Evolutionary conservation across 257 asterid species (phyloP).

Genomic region (Lantana camara): DNA sequence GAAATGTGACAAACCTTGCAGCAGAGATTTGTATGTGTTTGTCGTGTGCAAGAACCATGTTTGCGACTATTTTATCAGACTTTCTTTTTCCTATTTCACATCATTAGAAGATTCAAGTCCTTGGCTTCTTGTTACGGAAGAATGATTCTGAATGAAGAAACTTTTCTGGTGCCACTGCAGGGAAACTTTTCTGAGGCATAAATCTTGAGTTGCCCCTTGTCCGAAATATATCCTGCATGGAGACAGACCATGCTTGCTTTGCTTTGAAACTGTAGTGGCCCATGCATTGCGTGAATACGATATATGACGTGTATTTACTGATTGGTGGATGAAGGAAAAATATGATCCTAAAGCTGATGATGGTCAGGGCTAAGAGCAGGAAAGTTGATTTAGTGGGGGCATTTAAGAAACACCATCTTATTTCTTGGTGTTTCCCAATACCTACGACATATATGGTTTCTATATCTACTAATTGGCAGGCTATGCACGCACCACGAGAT

Average conservation of each 20-base stretch:
- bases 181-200: conserved; percentile 46
- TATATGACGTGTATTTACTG: conserved; percentile 53
- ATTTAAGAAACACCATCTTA: conserved; percentile 36
- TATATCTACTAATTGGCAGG: conserved; percentile 41
- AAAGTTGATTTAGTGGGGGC: conserved; percentile 40
- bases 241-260: conserved; percentile 34
- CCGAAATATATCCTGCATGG: conserved; percentile 42
- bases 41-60: background rate
- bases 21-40: background rate
- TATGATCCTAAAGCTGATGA: conserved; percentile 45
- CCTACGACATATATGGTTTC: conserved; percentile 36
- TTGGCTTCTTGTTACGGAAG: background rate
- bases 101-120: background rate
- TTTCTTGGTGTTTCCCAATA: conserved; percentile 36
- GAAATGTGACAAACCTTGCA: conserved; percentile 1
- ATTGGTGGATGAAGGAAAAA: conserved; percentile 47
- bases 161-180: conserved; percentile 30
- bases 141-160: background rate
- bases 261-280: conserved; percentile 46
- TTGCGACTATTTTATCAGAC: background rate
- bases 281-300: conserved; percentile 39
- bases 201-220: conserved; percentile 44
- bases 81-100: background rate
- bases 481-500: conserved; percentile 35
- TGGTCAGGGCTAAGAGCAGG: conserved; percentile 48